Conservation (phyloP, 139 green algal species). For the Chlorella sp. region DNA sequence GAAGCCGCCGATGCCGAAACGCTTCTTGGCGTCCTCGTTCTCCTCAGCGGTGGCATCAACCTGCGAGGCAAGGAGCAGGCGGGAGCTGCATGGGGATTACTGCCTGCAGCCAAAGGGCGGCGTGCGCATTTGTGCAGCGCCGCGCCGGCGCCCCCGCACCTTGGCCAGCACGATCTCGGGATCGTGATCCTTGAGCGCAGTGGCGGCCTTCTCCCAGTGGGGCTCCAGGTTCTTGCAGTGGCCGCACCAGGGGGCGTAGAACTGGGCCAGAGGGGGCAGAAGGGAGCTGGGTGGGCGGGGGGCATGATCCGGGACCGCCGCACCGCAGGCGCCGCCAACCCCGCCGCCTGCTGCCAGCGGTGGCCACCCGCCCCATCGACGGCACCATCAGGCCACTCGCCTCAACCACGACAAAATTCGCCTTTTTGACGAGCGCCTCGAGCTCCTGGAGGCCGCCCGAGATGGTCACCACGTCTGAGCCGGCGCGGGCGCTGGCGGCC, state of each 20-base stretch:
- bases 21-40: conserved; percentile 48
- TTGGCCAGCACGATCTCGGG: conserved; percentile 41
- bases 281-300: no score
- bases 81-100: no score
- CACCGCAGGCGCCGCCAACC: neutral
- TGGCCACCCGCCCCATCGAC: no score
- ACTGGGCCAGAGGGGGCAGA: neutral
- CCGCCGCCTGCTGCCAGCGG: neutral
- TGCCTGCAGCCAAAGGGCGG: no score
- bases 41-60: conserved; percentile 52
- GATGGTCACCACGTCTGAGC: neutral
- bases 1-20: conserved; percentile 58
- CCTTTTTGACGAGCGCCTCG: neutral
- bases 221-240: conserved; percentile 51
- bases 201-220: conserved; percentile 52
- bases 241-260: conserved; percentile 35
- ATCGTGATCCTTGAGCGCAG: conserved; percentile 31
- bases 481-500: no score
- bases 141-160: neutral
- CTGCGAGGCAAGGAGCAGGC: neutral
- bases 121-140: no score
- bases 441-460: neutral
- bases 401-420: conserved; percentile 28
- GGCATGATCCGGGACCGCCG: neutral
- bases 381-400: neutral